Conservation (phyloP, 192 early-diverging fungal species). For the Linnemannia hyalina region DNA sequence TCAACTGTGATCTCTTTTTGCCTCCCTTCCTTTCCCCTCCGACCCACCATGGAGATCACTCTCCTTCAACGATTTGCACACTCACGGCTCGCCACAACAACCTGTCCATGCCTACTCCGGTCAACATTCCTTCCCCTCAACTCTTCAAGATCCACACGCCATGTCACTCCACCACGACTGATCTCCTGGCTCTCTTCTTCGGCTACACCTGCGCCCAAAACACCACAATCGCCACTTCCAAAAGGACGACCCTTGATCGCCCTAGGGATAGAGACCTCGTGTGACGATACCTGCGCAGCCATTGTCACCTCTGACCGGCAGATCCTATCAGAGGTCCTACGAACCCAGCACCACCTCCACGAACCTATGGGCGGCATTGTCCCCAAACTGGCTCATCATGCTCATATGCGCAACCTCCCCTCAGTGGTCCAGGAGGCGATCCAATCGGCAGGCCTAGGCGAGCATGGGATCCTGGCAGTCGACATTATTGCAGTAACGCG, state of each 20-base stretch:
- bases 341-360: constrained; percentile 75
- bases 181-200: neutral
- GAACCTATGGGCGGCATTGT: constrained; percentile 83
- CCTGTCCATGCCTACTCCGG: neutral
- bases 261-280: constrained; percentile 84
- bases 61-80: constrained; percentile 19
- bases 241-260: constrained; percentile 55
- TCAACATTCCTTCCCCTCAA: neutral
- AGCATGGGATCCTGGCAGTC: constrained; percentile 60
- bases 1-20: too few species aligned
- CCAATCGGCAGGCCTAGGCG: constrained; percentile 61
- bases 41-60: neutral
- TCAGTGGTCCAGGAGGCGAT: constrained; percentile 73
- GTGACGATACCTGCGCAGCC: constrained; percentile 84
- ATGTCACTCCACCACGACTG: neutral
- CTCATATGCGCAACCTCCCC: constrained; percentile 75
- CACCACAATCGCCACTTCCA: neutral
- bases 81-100: neutral
- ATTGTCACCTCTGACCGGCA: constrained; percentile 74
- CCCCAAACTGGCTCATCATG: constrained; percentile 74
- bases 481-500: constrained; percentile 84
- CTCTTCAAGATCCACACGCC: neutral
- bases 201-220: neutral
- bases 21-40: neutral
- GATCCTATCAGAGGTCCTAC: constrained; percentile 73